These are phyloP conservation scores for Quercus robur DNA, from an alignment of 306 rosid species.

Conservation along the genomic window DNA sequence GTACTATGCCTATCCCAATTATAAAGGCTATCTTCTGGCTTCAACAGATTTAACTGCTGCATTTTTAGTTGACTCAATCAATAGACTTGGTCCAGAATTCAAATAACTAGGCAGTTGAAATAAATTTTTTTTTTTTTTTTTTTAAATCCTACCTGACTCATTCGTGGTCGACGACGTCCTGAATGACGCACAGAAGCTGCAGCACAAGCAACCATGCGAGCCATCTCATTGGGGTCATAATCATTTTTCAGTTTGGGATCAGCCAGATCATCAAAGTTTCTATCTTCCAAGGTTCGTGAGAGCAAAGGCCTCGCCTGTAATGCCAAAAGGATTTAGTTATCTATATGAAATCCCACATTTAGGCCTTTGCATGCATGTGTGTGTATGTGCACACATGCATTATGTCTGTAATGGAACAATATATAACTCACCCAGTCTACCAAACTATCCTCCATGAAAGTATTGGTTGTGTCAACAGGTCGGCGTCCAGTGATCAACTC, in stretches of 20 bases:
- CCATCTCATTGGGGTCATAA: constrained; percentile 67
- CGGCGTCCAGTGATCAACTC: constrained; percentile 87
- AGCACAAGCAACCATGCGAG: constrained; percentile 82
- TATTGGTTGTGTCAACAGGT: constrained; percentile 68
- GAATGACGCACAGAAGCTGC: constrained; percentile 98
- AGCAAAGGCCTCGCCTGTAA: constrained; percentile 96
- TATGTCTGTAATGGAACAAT: neutral
- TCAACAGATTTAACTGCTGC: neutral
- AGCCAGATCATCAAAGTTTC: constrained; percentile 56
- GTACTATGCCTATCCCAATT: neutral
- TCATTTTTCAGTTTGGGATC: constrained; percentile 70
- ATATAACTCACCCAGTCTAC: constrained; percentile 87
- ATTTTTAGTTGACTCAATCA: neutral
- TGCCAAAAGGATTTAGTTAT: constrained; percentile 22
- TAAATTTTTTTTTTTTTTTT: too few relatives aligned
- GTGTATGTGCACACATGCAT: neutral
- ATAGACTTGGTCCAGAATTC: neutral
- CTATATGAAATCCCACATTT: neutral
- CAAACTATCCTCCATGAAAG: constrained; percentile 83
- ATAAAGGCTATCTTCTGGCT: neutral
- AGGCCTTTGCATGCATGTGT: neutral
- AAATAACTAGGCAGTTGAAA: neutral
- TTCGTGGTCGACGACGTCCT: constrained; percentile 81
- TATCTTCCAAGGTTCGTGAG: constrained; percentile 66
- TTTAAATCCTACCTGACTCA: constrained; percentile 76